Base-by-base conservation (phyloP, 345 rosid species). In the Corchorus olitorius region DNA sequence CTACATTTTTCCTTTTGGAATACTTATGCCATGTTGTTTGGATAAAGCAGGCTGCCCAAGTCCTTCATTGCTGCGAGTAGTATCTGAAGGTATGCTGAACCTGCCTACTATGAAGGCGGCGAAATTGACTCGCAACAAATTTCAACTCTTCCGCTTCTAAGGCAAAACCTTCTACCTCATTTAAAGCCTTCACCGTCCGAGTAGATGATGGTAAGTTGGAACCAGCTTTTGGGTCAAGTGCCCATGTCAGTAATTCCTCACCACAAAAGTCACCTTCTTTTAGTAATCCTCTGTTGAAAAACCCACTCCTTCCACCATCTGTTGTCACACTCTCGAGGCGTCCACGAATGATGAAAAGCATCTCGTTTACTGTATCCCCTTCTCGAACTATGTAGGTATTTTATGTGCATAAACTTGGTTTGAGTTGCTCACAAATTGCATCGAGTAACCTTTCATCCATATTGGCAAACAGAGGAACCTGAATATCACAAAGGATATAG, bases 1-100 rank as follows among this genome's bases (percentile, higher is more conserved):
- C 97, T 0, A 86, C 85, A 6, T 66, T 81, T 80, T 85, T 88
- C 88, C 95, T 89, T 79, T 87, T 88, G 10, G 79, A 53, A 69
- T 87, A 84, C 54, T 92, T 81, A 6, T 96, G 81, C 97, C 94
- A 94, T 9, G 96, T 84, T 4, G 97, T 87, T 79, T 94, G 96
- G 67, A 92, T 92, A 58, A 94, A 89, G 83, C 89, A 81, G 48
- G 97, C 71, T 61, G 97, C 98, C 98, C 98, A 94, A 16, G 98
- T 94, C 79, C 96, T 87, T 97, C 98, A 94, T 73, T 94, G 97
- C 70, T 94, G 98, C 1, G 98, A 94, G 80, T 94, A 93, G 86
- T 92, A 89, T 8, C 98, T 88, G 82, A 93, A 93, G 0, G 95
- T 93, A 41, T 93, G 97, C 67, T 92, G 93, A 27, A 94, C 88